phyloP scores from a whole-genome alignment of 106 monocot genomes.

The Phalaenopsis equestris region DNA sequence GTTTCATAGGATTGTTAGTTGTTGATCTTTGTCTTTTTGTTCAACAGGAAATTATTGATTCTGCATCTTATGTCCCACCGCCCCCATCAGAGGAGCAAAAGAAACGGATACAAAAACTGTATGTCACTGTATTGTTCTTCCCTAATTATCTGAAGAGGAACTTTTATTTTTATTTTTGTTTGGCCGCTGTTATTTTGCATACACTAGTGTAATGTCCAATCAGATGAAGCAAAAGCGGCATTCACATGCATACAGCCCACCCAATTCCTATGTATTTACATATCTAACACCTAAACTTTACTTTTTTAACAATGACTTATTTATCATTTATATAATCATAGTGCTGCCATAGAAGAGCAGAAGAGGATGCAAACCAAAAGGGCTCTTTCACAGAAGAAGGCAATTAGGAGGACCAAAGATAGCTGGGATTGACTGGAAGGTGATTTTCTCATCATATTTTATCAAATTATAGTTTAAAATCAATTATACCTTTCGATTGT shows the following conservation, averaged over 20 bases:
- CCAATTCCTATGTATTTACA: too few relatives aligned
- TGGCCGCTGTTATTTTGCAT: not conserved
- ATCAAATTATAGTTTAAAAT: not conserved
- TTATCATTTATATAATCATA: constrained; percentile 15
- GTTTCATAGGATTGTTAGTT: not conserved
- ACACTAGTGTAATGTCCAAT: not conserved
- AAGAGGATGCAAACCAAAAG: constrained; percentile 85
- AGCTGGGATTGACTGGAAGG: constrained; percentile 72
- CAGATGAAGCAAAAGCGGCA: not conserved
- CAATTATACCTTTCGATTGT: not conserved
- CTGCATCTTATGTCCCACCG: constrained; percentile 91
- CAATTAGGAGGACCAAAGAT: constrained; percentile 67
- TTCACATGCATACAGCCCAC: not conserved
- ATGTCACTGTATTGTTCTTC: constrained; percentile 16
- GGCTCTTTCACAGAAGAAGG: constrained; percentile 80
- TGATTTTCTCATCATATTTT: not conserved
- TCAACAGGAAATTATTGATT: constrained; percentile 79
- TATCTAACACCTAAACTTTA: not conserved
- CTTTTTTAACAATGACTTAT: not conserved
- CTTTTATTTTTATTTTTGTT: not conserved
- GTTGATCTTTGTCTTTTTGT: constrained; percentile 3
- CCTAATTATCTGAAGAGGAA: not conserved
- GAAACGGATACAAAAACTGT: constrained; percentile 90
- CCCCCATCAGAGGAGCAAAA: constrained; percentile 97
- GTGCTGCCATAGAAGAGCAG: constrained; percentile 71